A percentile compares a stretch with the other conserved stretches of the same genome.
phyloP scores from a whole-genome alignment of 805 yeast genomes.

The Alloascoidea hylecoeti region DNA sequence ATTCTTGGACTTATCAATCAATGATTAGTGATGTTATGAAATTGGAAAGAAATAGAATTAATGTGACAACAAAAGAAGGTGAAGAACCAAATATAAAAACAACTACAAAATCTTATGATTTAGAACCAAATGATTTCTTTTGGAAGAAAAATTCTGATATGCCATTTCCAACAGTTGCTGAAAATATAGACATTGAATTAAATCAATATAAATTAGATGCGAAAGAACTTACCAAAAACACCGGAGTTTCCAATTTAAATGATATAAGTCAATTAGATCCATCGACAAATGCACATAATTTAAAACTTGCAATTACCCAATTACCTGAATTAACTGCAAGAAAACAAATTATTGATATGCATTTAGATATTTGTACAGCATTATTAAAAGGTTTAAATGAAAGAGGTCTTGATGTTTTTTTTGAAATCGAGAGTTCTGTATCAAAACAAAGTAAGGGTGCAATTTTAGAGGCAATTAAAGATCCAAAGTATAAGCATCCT shows the following conservation, averaged over 20 bases:
- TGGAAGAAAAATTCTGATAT: conserved; percentile 75
- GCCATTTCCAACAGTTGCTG: conserved; percentile 99
- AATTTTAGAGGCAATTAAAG: conserved; percentile 37
- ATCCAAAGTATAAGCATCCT: conserved; percentile 40
- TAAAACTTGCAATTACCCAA: conserved; percentile 68
- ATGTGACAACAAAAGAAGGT: conserved; percentile 27
- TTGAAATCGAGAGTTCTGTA: conserved; percentile 84
- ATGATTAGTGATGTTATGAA: conserved; percentile 87
- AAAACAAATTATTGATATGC: conserved; percentile 84
- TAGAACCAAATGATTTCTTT: conserved; percentile 88
- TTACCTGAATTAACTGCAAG: conserved; percentile 86
- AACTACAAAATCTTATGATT: conserved; percentile 53
- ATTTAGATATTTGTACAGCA: conserved; percentile 87
- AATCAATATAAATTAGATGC: conserved; percentile 79
- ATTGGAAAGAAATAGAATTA: conserved; percentile 70
- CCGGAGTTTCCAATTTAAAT: conserved; percentile 57
- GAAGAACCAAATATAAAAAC: conserved; percentile 15
- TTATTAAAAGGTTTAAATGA: conserved; percentile 72
- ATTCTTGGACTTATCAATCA: conserved; percentile 96
- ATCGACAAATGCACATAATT: conserved; percentile 19
- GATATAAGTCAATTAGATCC: conserved; percentile 44
- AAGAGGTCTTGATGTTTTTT: conserved; percentile 79
- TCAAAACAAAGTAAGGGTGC: conserved; percentile 29
- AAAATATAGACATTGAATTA: conserved; percentile 78
- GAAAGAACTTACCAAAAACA: conserved; percentile 64